Base-by-base conservation (phyloP, 371 early-diverging fungal species). In the Mortierella sp. region DNA sequence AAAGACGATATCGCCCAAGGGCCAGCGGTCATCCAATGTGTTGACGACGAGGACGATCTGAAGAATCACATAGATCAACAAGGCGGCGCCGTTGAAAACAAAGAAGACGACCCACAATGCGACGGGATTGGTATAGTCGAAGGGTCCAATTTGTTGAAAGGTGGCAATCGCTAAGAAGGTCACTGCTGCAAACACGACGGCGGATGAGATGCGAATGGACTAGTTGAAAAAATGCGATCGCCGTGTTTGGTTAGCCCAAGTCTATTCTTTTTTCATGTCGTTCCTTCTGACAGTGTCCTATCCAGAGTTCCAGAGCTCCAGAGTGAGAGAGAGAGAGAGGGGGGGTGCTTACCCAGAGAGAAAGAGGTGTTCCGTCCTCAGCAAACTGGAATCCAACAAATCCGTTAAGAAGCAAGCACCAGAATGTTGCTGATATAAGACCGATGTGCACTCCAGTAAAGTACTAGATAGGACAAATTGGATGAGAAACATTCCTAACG, bases 371-470 rank as follows among this genome's bases (percentile, higher is more conserved):
- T 64, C 98, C 97, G 79, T 98, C 98, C 81, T 98, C 97, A 14
- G 93, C 90, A 87, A 95, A 97, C 82, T 97, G 97, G 82, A 95
- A 96, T 5, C 95, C 95, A 38, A 98, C 94, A 79, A 97, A 95
- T 13, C 97, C 98, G 80, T 97, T 98, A 39, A 95, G 78, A 62
- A 98, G 86, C 72, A 98, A 78, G 72, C 93, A 91, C 95, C 96
- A 96, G 73, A 95, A 91, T 31, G 94, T 90, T 9, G 95, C 90
- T 56, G 93, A 89, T 63, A 92, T 87, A 31, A 95, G 79, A 50
- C 93, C 94, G 51, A 93, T 78, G 72, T 97, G 94, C 3, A 83
- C 89, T 5, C 97, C 95, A 13, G 90, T 90, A 63, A 96, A 90
- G 82, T 92, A 96, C 96, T 96, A 53, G 19, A 45, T 3, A 31